Evolutionary conservation across 257 asterid species (phyloP).

Genomic region (Scutellaria barbata): DNA sequence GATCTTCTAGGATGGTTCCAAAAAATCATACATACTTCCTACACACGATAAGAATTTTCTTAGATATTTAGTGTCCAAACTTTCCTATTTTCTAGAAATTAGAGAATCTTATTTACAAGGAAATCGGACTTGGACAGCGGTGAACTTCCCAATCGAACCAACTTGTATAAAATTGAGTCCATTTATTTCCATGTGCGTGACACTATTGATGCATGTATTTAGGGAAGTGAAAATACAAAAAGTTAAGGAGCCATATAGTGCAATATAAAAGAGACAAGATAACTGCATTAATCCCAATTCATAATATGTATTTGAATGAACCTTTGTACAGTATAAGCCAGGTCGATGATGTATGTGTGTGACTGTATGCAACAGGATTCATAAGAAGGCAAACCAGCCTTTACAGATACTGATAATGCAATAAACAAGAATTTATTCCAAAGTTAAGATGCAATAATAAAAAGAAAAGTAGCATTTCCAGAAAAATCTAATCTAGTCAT

Average conservation of each 20-base stretch:
- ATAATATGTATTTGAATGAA: constrained; percentile 1
- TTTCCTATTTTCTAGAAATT: no score
- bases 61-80: no score
- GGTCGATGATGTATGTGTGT: constrained; percentile 41
- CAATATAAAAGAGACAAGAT: not conserved
- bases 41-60: no score
- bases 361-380: constrained; percentile 32
- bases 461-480: constrained; percentile 48
- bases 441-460: constrained; percentile 53
- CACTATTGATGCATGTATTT: not conserved
- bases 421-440: constrained; percentile 68
- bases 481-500: constrained; percentile 47
- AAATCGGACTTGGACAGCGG: no score
- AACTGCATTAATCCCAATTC: constrained; percentile 16
- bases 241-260: not conserved
- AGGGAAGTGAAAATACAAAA: constrained; percentile 1
- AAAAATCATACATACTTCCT: no score
- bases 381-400: constrained; percentile 39
- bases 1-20: no score
- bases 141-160: no score
- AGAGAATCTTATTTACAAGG: no score
- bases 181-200: no score
- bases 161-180: no score
- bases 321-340: constrained; percentile 12
- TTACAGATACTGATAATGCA: constrained; percentile 63